Conservation (phyloP, 2,329 filamentous ascomycete species). For the Monosporascus sp. region DNA sequence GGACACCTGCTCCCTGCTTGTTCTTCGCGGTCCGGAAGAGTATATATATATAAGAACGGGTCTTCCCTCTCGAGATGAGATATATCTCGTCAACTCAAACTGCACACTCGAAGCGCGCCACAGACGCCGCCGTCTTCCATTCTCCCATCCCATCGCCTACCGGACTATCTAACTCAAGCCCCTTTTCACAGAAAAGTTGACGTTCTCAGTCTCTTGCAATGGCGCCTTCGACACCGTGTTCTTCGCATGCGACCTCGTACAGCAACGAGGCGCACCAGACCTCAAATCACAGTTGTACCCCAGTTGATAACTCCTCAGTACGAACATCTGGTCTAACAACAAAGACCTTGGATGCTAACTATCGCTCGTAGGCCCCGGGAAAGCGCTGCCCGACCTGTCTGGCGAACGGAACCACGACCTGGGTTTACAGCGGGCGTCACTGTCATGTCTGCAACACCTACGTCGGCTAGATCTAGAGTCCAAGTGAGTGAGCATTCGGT, state of each 20-base stretch:
- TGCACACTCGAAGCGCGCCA: background rate
- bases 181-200: no score
- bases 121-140: no score
- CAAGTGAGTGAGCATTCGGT: background rate
- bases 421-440: slow-evolving; percentile 18
- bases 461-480: slow-evolving; percentile 7
- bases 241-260: slow-evolving; percentile 4
- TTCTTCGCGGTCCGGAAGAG: background rate
- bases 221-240: slow-evolving; percentile 8
- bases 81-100: background rate
- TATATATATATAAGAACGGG: background rate
- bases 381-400: slow-evolving; percentile 17
- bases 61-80: background rate
- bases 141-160: background rate
- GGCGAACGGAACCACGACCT: slow-evolving; percentile 11
- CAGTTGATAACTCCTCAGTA: slow-evolving; percentile 15
- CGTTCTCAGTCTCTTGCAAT: slow-evolving; percentile 4
- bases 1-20: background rate
- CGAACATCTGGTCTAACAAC: slow-evolving; percentile 4
- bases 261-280: slow-evolving; percentile 4
- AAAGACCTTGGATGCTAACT: slow-evolving; percentile 4
- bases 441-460: slow-evolving; percentile 20
- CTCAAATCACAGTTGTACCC: slow-evolving; percentile 3
- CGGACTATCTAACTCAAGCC: no score
- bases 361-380: slow-evolving; percentile 11